Evolutionary conservation across 1,284 basidiomycete genomes (phyloP).

Genomic region (Tetrapyrgos nigripes): DNA sequence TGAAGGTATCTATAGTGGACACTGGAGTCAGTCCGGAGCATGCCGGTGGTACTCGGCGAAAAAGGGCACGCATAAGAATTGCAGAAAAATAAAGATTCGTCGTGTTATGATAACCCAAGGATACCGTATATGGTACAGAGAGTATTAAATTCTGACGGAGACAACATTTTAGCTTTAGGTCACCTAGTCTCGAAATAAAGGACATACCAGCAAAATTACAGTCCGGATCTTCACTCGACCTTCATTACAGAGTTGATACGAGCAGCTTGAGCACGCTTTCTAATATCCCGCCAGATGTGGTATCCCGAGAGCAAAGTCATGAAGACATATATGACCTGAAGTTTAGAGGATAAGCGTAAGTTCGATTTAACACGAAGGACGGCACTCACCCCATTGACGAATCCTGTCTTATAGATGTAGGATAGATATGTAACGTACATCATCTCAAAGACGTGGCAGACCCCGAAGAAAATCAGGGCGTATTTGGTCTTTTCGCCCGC

Average conservation of each 20-base stretch:
- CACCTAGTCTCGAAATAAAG: no score
- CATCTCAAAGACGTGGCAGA: conserved; percentile 55
- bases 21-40: no score
- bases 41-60: no score
- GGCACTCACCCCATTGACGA: conserved; percentile 57
- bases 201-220: no score
- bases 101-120: no score
- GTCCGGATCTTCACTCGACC: conserved; percentile 52
- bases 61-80: no score
- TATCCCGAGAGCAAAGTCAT: conserved; percentile 58
- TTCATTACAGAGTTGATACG: conserved; percentile 82
- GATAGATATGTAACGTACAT: conserved; percentile 62
- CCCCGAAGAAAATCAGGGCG: conserved; percentile 25
- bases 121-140: no score
- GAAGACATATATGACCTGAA: conserved; percentile 57
- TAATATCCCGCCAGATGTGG: conserved; percentile 57
- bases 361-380: background rate
- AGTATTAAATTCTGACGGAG: no score
- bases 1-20: no score
- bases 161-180: no score
- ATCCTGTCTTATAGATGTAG: conserved; percentile 59
- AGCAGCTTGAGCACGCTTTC: conserved; percentile 63
- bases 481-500: conserved; percentile 22
- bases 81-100: no score
- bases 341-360: conserved; percentile 1